Evolutionary conservation across 768 basidiomycete genomes (phyloP).

Genomic region (Leccinum subtestaceum): DNA sequence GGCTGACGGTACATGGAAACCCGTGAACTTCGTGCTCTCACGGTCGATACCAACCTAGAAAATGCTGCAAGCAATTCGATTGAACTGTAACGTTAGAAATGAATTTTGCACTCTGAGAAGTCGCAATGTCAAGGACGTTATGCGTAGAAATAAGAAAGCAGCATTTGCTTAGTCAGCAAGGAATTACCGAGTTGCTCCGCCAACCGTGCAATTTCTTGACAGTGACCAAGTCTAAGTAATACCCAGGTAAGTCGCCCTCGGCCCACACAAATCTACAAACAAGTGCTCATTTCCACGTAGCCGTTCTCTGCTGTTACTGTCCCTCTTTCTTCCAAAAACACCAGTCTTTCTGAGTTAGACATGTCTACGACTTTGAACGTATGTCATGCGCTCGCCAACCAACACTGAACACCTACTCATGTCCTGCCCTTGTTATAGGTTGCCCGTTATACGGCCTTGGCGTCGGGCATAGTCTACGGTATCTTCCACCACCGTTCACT

Average conservation of each 20-base stretch:
- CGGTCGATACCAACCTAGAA: neutral
- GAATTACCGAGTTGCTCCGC: constrained; percentile 30
- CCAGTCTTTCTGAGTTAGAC: constrained; percentile 14
- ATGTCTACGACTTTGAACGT: constrained; percentile 83
- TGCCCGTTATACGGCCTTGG: constrained; percentile 88
- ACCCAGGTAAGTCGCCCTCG: constrained; percentile 6
- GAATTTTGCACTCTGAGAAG: no score
- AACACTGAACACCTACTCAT: constrained; percentile 2
- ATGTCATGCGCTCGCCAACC: constrained; percentile 30
- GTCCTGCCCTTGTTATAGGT: constrained; percentile 50
- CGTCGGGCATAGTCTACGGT: constrained; percentile 86
- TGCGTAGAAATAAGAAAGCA: no score
- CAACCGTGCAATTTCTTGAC: constrained; percentile 11
- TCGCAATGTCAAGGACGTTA: no score
- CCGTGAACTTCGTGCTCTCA: no score
- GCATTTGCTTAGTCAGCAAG: constrained; percentile 30
- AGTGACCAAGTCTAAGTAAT: constrained; percentile 6
- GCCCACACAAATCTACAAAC: neutral
- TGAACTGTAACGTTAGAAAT: neutral
- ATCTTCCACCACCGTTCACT: constrained; percentile 89
- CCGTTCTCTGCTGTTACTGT: constrained; percentile 13
- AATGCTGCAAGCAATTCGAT: neutral
- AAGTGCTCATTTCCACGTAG: constrained; percentile 8
- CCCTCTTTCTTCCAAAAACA: constrained; percentile 14
- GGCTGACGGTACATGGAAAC: no score